These are phyloP conservation scores for Termitomyces sp. DNA, from an alignment of 768 basidiomycete species.

Conservation along the genomic window DNA sequence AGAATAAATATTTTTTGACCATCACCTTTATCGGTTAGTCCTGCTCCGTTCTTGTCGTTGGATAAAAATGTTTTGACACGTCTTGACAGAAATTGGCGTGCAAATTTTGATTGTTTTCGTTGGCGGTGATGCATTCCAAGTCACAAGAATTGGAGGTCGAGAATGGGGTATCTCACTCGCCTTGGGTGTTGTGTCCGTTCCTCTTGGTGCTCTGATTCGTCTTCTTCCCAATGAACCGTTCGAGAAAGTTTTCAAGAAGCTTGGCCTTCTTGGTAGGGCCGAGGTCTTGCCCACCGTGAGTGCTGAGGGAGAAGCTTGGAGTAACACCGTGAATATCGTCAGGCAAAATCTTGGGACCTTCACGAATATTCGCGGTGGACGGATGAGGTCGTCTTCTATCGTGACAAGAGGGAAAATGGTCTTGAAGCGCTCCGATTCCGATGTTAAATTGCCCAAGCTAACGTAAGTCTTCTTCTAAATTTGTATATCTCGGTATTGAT, in stretches of 20 bases:
- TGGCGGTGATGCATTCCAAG: constrained; percentile 90
- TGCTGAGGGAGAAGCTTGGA: constrained; percentile 66
- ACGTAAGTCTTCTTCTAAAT: constrained; percentile 28
- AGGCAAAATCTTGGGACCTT: constrained; percentile 87
- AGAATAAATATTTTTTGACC: constrained; percentile 79
- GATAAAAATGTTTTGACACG: not conserved
- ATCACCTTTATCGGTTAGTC: constrained; percentile 82
- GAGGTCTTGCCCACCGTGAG: constrained; percentile 62
- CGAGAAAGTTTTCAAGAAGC: constrained; percentile 45
- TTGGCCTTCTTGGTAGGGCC: constrained; percentile 61
- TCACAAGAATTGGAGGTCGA: constrained; percentile 68
- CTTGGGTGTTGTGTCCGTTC: constrained; percentile 83
- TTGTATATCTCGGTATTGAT: not conserved
- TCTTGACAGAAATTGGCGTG: constrained; percentile 68
- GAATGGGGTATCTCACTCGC: constrained; percentile 95
- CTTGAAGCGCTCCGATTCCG: constrained; percentile 38
- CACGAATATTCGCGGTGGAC: constrained; percentile 81
- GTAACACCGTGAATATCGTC: constrained; percentile 75
- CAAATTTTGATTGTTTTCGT: constrained; percentile 90
- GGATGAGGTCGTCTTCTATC: constrained; percentile 80
- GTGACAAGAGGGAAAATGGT: constrained; percentile 75
- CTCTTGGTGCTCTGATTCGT: constrained; percentile 80
- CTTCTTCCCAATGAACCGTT: constrained; percentile 78
- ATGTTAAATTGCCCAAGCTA: constrained; percentile 46
- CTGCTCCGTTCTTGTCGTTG: constrained; percentile 18